phyloP scores from a whole-genome alignment of 305 asterid genomes.

The Caryopteris hybrid region DNA sequence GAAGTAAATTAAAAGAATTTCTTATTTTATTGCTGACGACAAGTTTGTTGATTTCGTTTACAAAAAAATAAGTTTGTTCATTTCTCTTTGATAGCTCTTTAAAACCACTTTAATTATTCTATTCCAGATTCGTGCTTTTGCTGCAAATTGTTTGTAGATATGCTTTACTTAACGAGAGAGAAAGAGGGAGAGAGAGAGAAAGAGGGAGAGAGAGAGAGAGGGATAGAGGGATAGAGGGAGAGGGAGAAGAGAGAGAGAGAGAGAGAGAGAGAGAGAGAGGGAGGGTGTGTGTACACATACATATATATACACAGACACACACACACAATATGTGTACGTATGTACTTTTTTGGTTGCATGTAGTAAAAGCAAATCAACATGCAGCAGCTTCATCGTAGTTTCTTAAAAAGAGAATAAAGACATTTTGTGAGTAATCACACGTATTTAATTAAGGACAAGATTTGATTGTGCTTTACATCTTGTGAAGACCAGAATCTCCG shows the following conservation, averaged over 20 bases:
- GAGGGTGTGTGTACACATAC: too few relatives aligned
- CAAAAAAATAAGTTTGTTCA: constrained; percentile 16
- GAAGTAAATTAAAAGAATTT: background rate
- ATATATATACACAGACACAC: too few relatives aligned
- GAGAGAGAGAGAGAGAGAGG: constrained; percentile 9
- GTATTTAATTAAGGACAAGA: constrained; percentile 16
- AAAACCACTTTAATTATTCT: constrained; percentile 35
- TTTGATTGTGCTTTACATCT: constrained; percentile 6
- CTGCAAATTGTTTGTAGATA: constrained; percentile 25
- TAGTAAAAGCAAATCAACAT: constrained; percentile 15
- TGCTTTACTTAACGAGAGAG: constrained; percentile 22
- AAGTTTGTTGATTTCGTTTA: constrained; percentile 26
- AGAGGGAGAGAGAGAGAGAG: too few relatives aligned
- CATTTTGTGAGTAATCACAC: background rate
- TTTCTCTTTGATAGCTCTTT: constrained; percentile 29
- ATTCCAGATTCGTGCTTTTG: constrained; percentile 37
- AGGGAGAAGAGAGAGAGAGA: constrained; percentile 13
- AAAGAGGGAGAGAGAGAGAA: constrained; percentile 9
- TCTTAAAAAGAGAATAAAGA: constrained; percentile 35
- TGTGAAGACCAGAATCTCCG: constrained; percentile 19
- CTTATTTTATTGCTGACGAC: constrained; percentile 10
- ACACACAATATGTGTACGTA: background rate
- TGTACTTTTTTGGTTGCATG: constrained; percentile 23
- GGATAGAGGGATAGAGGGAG: too few relatives aligned
- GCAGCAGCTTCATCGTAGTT: constrained; percentile 36